phyloP scores from a whole-genome alignment of 2,329 filamentous ascomycete species.

The Botrytis hyacinthi region DNA sequence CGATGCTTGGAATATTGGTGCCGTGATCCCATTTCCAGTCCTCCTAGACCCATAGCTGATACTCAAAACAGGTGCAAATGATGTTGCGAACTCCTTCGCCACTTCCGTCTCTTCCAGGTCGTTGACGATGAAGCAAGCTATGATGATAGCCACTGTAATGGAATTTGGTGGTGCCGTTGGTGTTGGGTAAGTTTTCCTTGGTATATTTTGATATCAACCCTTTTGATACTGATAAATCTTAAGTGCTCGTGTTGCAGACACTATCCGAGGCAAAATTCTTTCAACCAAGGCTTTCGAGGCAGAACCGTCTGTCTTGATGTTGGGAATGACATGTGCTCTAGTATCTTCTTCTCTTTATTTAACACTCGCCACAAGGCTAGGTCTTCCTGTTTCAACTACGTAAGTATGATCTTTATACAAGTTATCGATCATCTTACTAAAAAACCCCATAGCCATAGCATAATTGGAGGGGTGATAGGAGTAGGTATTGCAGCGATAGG shows the following conservation, averaged over 20 bases:
- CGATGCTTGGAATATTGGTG: slow-evolving; percentile 59
- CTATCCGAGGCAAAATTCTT: slow-evolving; percentile 78
- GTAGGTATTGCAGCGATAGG: slow-evolving; percentile 67
- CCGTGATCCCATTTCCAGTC: slow-evolving; percentile 21
- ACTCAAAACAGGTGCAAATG: slow-evolving; percentile 50
- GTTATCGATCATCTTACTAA: background rate
- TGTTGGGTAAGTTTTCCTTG: background rate
- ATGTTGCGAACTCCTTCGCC: slow-evolving; percentile 83
- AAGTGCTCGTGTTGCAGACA: slow-evolving; percentile 68
- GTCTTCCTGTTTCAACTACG: slow-evolving; percentile 70
- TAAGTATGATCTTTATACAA: background rate
- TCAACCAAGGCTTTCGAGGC: slow-evolving; percentile 55
- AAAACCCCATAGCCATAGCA: slow-evolving; percentile 50
- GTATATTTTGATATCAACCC: background rate
- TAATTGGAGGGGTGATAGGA: slow-evolving; percentile 66
- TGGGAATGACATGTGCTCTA: slow-evolving; percentile 63
- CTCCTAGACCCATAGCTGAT: background rate
- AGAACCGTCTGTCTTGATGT: slow-evolving; percentile 65
- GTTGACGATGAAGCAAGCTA: slow-evolving; percentile 66
- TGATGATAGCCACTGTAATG: slow-evolving; percentile 64
- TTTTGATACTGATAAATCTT: slow-evolving; percentile 43
- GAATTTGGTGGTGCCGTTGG: slow-evolving; percentile 65
- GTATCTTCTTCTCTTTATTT: slow-evolving; percentile 69
- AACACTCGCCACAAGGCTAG: slow-evolving; percentile 76
- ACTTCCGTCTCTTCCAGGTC: slow-evolving; percentile 80